Base-by-base conservation (phyloP, 345 rosid genomes). In the Ailanthus altissimus region DNA sequence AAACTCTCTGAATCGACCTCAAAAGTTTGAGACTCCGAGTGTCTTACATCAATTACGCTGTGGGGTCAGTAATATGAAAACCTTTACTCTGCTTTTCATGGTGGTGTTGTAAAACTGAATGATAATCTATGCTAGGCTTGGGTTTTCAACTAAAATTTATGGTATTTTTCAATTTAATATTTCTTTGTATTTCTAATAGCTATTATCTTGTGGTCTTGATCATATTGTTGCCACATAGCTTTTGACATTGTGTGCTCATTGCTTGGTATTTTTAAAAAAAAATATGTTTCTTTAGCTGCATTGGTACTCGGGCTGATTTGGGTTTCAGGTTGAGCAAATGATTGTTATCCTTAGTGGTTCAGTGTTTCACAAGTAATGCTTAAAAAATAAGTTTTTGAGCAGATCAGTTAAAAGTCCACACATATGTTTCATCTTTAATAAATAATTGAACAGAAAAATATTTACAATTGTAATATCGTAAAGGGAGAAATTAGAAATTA, bases 41-140 rank as follows among this genome's bases (percentile, higher is more conserved):
- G 80, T 91, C 78, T 78, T 95, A 77, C 99, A 95, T 87, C 98
- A 95, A 65, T 84, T 95, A 70, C 98, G 98, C 58, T 95, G 98
- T 83, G 98, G 98, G 97, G 99, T 93, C 66, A 86, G 97, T 93
- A 45, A 62, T 47, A 28, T 57, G n/a, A 65, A 14, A 18, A 50
- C 32, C 18, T 50, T 77, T 42, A 28, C 70, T 9, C 21, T 75
- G 12, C 61, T 18, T 68, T 40, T 26, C 8, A 9, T 32, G 10
- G 6, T 60, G 50, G 9, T 73, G 18, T 26, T 61, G 20, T 47
- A 11, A 25, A 5, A 43, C 36, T 43, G 42, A 58, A 40, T 57
- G 67, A 74, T 47, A 18, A 61, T 77, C 50, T 67, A 14, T 64
- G 38, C 62, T 23, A 38, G 42, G 56, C 23, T 74, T 62, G 16